Conservation (phyloP, 169 alveolate genomes). For the Plasmodium berghei region DNA sequence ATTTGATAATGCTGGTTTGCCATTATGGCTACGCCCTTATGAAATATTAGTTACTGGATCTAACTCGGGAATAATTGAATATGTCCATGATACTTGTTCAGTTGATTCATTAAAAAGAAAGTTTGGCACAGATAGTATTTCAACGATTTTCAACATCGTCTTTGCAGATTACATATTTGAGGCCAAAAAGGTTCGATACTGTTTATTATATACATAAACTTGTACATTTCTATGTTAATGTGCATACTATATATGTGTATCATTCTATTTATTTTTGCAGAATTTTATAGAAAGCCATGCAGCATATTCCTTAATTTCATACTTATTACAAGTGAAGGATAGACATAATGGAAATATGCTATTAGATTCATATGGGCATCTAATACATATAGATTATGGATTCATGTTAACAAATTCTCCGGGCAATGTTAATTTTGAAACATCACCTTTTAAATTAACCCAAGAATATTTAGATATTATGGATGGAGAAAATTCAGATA, state of each 20-base stretch:
- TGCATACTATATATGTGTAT: neutral
- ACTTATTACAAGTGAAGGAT: slow-evolving; percentile 95
- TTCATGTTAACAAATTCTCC: slow-evolving; percentile 96
- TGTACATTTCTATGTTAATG: slow-evolving; percentile 5
- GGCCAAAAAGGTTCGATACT: slow-evolving; percentile 80
- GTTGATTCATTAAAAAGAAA: slow-evolving; percentile 85
- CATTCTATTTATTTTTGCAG: slow-evolving; percentile 36
- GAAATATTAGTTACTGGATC: slow-evolving; percentile 96
- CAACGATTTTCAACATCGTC: slow-evolving; percentile 82
- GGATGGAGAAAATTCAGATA: slow-evolving; percentile 94
- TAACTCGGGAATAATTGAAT: slow-evolving; percentile 93
- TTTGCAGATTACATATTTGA: slow-evolving; percentile 82
- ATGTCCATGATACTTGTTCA: slow-evolving; percentile 85
- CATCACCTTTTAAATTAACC: slow-evolving; percentile 97
- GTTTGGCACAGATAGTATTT: slow-evolving; percentile 82
- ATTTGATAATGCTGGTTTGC: slow-evolving; percentile 89
- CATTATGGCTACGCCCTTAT: slow-evolving; percentile 94
- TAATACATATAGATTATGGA: slow-evolving; percentile 97
- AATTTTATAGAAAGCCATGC: slow-evolving; percentile 96
- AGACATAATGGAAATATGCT: slow-evolving; percentile 97
- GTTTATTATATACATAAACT: neutral
- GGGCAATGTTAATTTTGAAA: slow-evolving; percentile 96
- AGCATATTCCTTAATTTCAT: slow-evolving; percentile 95
- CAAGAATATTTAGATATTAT: slow-evolving; percentile 95
- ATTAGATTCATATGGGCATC: slow-evolving; percentile 94